A percentile compares a stretch with the other conserved stretches of the same genome.
phyloP scores from a whole-genome alignment of 2,329 filamentous ascomycete genomes.

The Colletotrichum incanum region DNA sequence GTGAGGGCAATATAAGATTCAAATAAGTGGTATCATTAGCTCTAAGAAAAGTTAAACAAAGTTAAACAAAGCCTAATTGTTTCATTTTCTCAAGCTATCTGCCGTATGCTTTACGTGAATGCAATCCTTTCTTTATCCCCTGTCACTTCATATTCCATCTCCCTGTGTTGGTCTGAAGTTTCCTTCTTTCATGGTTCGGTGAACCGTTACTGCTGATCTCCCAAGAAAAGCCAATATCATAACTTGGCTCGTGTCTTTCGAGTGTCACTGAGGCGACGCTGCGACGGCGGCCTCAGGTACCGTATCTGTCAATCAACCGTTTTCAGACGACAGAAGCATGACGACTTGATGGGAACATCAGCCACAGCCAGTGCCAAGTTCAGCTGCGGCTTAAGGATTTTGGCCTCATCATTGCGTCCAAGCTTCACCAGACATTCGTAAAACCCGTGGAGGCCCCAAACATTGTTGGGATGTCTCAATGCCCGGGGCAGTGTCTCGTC shows the following conservation, averaged over 20 bases:
- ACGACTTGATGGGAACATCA: conserved; percentile 71
- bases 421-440: conserved; percentile 77
- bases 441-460: conserved; percentile 83
- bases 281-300: conserved; percentile 38
- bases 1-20: no score
- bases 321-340: conserved; percentile 66
- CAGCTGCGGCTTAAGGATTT: conserved; percentile 60
- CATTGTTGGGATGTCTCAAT: conserved; percentile 79
- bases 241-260: conserved; percentile 18
- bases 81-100: background rate
- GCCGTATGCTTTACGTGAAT: background rate
- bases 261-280: conserved; percentile 35
- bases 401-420: conserved; percentile 61
- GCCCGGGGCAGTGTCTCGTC: conserved; percentile 74
- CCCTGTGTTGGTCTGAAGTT: no score
- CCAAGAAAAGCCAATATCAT: conserved; percentile 5
- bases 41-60: background rate
- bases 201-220: background rate
- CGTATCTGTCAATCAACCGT: conserved; percentile 41
- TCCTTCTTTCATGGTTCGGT: background rate
- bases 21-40: no score
- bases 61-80: no score
- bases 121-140: background rate
- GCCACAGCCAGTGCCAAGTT: conserved; percentile 68
- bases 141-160: background rate